Base-by-base conservation (phyloP, 768 basidiomycete genomes). In the Pulveroboletus sp. region DNA sequence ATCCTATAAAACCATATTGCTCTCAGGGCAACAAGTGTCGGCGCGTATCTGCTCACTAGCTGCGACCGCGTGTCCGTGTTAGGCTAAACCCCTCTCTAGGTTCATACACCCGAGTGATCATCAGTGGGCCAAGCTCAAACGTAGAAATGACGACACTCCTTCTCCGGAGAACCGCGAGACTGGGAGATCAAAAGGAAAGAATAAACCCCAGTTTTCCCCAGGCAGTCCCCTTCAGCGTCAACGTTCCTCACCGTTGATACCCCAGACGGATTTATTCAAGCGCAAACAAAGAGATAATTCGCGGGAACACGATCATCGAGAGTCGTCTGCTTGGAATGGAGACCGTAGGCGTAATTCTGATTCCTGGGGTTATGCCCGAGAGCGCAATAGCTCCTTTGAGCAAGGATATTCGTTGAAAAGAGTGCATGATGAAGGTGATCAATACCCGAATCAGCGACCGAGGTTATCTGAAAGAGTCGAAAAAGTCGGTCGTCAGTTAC, bases 91-190 rank as follows among this genome's bases (percentile, higher is more conserved):
- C 20, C 25, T 44, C 13, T 52, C 45, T 50, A 72, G 79, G 24
- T 81, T 77, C 52, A 69, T 80, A 32, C 79, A 81, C 51, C 79
- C 79, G 25, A 65, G 58, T 39, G 79, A 81, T 58, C 50, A 67
- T 27, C 69, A 75, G 39, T 80, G 78, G 72, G 33, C 45, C 20
- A 60, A 54, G 39, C 49, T 55, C 19, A 66, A 42, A 21, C 63
- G 51, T 21, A 56, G 57, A 31, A 50, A 35, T n/a, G 45, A 54
- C 6, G 47, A 43, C 13, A 41, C 51, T n/a, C 48, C 56, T 20
- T 56, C 60, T 19, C 52, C 65, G n/a, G 55, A 58, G 50, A 36
- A 45, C 43, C 56, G 54, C 29, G 65, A 66, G 31, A 13, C 40
- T 17, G 39, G 34, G 20, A 65, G 56, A 48, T 46, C 56, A 38